These are phyloP conservation scores for Olyra latifolia DNA, from an alignment of 176 grass and related monocot species.

Conservation along the genomic window DNA sequence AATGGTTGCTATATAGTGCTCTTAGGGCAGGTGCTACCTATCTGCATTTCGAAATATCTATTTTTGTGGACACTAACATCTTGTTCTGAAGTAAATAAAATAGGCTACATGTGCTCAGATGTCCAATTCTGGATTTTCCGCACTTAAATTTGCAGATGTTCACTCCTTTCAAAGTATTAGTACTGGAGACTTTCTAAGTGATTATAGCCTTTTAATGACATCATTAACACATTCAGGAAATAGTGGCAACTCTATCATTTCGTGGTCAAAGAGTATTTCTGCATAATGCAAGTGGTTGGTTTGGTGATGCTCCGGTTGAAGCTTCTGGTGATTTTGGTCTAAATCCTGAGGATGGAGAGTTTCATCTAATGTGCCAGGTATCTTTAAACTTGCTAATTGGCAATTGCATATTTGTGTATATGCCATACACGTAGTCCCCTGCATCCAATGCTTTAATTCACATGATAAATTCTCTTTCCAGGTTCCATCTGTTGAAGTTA, in stretches of 20 bases:
- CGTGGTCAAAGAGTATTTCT: conserved; percentile 99
- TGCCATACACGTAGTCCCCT: conserved; percentile 23
- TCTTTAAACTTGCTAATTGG: conserved; percentile 14
- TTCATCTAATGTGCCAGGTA: conserved; percentile 99
- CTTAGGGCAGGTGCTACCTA: not conserved
- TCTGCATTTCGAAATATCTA: conserved; percentile 14
- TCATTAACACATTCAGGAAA: conserved; percentile 59
- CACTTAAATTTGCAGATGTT: not conserved
- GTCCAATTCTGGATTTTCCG: not conserved
- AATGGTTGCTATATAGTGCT: not conserved
- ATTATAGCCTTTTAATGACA: conserved; percentile 38
- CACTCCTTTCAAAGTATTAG: conserved; percentile 24
- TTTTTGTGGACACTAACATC: not conserved
- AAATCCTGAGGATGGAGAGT: conserved; percentile 94
- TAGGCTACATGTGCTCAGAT: not conserved
- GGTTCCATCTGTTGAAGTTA: conserved; percentile 94
- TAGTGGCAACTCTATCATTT: conserved; percentile 72
- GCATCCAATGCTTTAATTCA: conserved; percentile 23
- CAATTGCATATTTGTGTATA: not conserved
- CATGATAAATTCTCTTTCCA: conserved; percentile 40
- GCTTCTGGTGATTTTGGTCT: conserved; percentile 96
- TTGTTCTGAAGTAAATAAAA: conserved; percentile 2
- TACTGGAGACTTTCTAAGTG: conserved; percentile 14
- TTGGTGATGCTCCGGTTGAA: conserved; percentile 89
- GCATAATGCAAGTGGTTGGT: conserved; percentile 98